Evolutionary conservation across 1,139 yeast genomes (phyloP).

Genomic region (Pichia sp.): DNA sequence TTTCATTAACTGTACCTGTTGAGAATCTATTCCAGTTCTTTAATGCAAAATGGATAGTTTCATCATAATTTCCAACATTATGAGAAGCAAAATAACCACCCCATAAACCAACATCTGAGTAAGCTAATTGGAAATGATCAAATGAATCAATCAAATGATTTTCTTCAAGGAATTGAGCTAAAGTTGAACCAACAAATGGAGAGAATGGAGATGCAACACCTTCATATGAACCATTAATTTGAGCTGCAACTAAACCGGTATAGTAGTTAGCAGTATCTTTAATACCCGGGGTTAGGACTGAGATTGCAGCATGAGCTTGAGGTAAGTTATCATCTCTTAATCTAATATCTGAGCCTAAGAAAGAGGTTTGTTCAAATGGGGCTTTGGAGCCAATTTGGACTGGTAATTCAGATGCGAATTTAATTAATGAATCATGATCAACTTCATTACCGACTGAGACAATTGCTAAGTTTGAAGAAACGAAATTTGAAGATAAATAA

Average conservation of each 20-base stretch:
- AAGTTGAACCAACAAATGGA: slow-evolving; percentile 74
- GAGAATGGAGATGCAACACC: slow-evolving; percentile 44
- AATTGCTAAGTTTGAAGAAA: slow-evolving; percentile 57
- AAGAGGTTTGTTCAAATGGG: slow-evolving; percentile 45
- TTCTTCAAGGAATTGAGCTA: slow-evolving; percentile 67
- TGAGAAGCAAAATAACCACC: slow-evolving; percentile 66
- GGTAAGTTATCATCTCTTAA: slow-evolving; percentile 83
- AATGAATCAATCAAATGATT: slow-evolving; percentile 66
- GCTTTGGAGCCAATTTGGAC: slow-evolving; percentile 53
- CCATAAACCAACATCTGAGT: slow-evolving; percentile 77
- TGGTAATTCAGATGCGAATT: slow-evolving; percentile 47
- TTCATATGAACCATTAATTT: slow-evolving; percentile 57
- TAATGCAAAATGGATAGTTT: slow-evolving; percentile 68
- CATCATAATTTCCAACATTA: slow-evolving; percentile 57
- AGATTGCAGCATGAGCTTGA: slow-evolving; percentile 69
- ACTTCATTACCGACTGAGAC: slow-evolving; percentile 65
- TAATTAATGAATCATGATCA: slow-evolving; percentile 60
- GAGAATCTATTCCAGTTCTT: slow-evolving; percentile 86
- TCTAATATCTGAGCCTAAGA: slow-evolving; percentile 81
- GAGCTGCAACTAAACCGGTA: slow-evolving; percentile 68
- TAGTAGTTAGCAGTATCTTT: slow-evolving; percentile 53
- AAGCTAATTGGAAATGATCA: slow-evolving; percentile 64
- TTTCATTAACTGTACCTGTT: slow-evolving; percentile 57
- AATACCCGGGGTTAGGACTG: slow-evolving; percentile 63
- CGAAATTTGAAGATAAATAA: slow-evolving; percentile 51